Conservation (phyloP, 2,329 filamentous ascomycete genomes). For the Fusarium robinianum region DNA sequence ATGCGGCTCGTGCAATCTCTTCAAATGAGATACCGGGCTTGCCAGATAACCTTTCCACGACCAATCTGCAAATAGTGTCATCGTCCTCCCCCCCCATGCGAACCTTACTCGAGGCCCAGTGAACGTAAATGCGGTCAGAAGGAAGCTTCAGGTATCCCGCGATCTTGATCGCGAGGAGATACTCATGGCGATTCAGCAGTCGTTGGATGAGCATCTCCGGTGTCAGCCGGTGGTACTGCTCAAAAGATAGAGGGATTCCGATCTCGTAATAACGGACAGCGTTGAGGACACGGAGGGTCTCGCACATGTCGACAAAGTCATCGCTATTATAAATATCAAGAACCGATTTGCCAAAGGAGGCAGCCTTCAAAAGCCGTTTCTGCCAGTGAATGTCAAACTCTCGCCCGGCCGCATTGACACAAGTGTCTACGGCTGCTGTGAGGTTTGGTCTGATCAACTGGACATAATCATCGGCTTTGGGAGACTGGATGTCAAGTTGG, state of each 20-base stretch:
- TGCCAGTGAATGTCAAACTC: slow-evolving; percentile 93
- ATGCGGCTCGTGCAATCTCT: slow-evolving; percentile 87
- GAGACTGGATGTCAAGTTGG: slow-evolving; percentile 88
- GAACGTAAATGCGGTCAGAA: slow-evolving; percentile 88
- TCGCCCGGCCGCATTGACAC: slow-evolving; percentile 89
- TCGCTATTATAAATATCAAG: slow-evolving; percentile 97
- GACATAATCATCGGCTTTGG: slow-evolving; percentile 97
- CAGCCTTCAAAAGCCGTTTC: slow-evolving; percentile 92
- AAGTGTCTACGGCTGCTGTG: slow-evolving; percentile 90
- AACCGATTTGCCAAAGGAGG: slow-evolving; percentile 96
- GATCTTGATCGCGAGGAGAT: slow-evolving; percentile 85
- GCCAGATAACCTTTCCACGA: slow-evolving; percentile 83
- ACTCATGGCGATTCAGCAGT: slow-evolving; percentile 86
- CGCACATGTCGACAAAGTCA: slow-evolving; percentile 98
- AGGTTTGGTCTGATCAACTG: slow-evolving; percentile 87
- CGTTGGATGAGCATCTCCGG: slow-evolving; percentile 86
- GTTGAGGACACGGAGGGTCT: slow-evolving; percentile 89
- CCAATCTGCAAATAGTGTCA: slow-evolving; percentile 80
- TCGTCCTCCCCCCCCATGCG: slow-evolving; percentile 83
- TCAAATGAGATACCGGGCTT: slow-evolving; percentile 96
- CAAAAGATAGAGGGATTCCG: slow-evolving; percentile 87
- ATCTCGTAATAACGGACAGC: slow-evolving; percentile 90
- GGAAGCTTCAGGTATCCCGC: slow-evolving; percentile 86
- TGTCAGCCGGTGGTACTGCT: slow-evolving; percentile 89
- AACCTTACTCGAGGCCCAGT: slow-evolving; percentile 96